Base-by-base conservation (phyloP, 805 yeast species). In the Saccharomycopsis malanga region DNA sequence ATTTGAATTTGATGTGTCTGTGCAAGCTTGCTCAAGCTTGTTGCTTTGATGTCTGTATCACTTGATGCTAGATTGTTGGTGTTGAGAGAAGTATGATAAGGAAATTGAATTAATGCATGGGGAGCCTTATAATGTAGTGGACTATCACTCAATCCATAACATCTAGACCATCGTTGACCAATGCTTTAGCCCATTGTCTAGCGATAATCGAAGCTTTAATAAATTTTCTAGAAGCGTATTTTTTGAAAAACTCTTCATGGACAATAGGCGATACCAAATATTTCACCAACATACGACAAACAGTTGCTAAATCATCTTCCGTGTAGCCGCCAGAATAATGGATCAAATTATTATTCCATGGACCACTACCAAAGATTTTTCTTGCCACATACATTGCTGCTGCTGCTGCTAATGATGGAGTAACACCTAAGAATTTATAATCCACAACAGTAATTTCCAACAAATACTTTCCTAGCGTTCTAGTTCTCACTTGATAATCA, bases 251-350 rank as follows among this genome's bases (percentile, higher is more conserved):
- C 62, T 87, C 96, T 60, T 87, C 95, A 66, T 89, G 95, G 49
- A 79, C 81, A 44, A 88, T 85, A 9, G 95, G 95, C 39, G 82
- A 74, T 37, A 80, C 77, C 54, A 84, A 65, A 62, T 86, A 91
- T 60, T 82, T 85, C 63, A 86, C 73, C 53, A 91, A 76, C 69
- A 83, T 72, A 53, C 78, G 80, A 48, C 85, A 76, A 45, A 87
- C 81, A 34, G 86, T 85, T 54, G 73, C 72, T 63, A 93, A 64
- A 56, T 84, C 88, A 36, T 71, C 74, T 53, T 81, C 85, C 20
- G 80, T 75, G 63, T 85, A 86, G 9, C 95, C 97, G 29, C 97
- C 97, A 20, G 93, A 81, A 63, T 91, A 93, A 61, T 87, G 96
- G 41, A 87, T 79, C 55, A 91, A 70, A 64, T 88, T 89, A 6